Evolutionary conservation across 768 basidiomycete species (phyloP), one percentile per base, ranked within the genome.

Genomic region (Auriscalpium orientale): DNA sequence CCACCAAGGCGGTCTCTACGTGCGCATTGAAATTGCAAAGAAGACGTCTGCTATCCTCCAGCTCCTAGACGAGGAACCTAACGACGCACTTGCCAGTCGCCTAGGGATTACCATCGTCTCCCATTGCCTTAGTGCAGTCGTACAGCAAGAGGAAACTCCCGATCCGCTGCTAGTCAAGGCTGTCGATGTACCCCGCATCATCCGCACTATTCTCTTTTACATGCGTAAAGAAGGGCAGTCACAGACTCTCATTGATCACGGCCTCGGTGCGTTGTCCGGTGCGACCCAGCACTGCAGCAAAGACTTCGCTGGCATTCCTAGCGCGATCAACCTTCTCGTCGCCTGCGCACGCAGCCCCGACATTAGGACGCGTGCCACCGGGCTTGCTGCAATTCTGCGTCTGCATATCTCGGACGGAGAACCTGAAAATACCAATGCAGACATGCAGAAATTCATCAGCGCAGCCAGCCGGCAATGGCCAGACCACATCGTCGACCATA

Each of bases 271-370:
- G 15, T 61, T 84, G 15, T 64, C 76, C 0, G 68, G 67, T 16
- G 69, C 76, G 21, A 75, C 77, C 0, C 64, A 77, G 16, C 73
- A 82, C 56, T 79, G 74, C 49, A 64, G 75, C 16, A 65, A 71
- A 22, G 73, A 77, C 0, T 80, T 74, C 66, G 69, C 76, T 54
- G 69, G 70, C 0, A 72, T 74, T 35, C 76, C 78, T 1, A 65
- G 73, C 1, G 68, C 78, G 51, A 66, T 77, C 13, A 71, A 72
- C n/a, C 76, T 82, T 52, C 70, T 87, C 15, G 76, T 83, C 18
- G 79, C 83, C 0, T 77, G 76, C 22, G 66, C 85, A 35, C 76
- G 82, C 45, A 79, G 79, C 66, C 70, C 71, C 36, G 82, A 85
- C 64, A 76, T 83, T 68, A 71, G 74, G 36, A 73, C 69, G 3